Conservation (phyloP, 2,329 filamentous ascomycete genomes). For the Ophiocordyceps sinensis region DNA sequence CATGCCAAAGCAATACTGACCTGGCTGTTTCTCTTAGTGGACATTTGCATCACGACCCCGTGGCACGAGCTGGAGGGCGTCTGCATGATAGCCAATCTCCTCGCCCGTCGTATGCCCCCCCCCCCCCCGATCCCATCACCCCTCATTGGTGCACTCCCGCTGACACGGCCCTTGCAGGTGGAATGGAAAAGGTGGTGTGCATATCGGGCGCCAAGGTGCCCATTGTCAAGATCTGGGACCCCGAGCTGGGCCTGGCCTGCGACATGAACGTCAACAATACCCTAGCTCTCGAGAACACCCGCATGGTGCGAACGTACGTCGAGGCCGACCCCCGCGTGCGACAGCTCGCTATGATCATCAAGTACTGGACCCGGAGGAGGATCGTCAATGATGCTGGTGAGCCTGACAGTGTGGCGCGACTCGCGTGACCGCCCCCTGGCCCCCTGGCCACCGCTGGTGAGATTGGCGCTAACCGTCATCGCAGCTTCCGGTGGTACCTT, state of each 20-base stretch:
- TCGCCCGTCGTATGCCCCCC: conserved; percentile 60
- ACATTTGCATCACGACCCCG: conserved; percentile 91
- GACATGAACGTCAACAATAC: conserved; percentile 99
- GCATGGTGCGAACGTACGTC: conserved; percentile 96
- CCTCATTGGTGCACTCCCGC: conserved; percentile 3
- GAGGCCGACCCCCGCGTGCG: conserved; percentile 83
- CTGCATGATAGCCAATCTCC: conserved; percentile 75
- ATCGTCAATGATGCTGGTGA: conserved; percentile 92
- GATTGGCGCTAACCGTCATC: conserved; percentile 8
- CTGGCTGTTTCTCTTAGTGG: conserved; percentile 42
- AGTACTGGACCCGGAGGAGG: conserved; percentile 88
- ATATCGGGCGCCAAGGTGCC: conserved; percentile 91
- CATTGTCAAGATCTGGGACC: conserved; percentile 98
- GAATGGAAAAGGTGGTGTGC: conserved; percentile 93
- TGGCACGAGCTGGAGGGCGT: conserved; percentile 81
- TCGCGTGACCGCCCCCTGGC: conserved; percentile 4
- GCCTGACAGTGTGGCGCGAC: conserved; percentile 11
- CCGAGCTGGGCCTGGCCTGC: conserved; percentile 74
- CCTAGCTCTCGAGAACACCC: conserved; percentile 83
- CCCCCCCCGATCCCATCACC: not conserved
- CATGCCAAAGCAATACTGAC: not conserved
- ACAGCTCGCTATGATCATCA: conserved; percentile 89
- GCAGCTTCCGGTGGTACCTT: conserved; percentile 82
- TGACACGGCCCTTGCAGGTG: conserved; percentile 46
- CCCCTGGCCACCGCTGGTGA: not conserved